phyloP scores from a whole-genome alignment of 331 rosid species.

The Erythrophleum ivorense region DNA sequence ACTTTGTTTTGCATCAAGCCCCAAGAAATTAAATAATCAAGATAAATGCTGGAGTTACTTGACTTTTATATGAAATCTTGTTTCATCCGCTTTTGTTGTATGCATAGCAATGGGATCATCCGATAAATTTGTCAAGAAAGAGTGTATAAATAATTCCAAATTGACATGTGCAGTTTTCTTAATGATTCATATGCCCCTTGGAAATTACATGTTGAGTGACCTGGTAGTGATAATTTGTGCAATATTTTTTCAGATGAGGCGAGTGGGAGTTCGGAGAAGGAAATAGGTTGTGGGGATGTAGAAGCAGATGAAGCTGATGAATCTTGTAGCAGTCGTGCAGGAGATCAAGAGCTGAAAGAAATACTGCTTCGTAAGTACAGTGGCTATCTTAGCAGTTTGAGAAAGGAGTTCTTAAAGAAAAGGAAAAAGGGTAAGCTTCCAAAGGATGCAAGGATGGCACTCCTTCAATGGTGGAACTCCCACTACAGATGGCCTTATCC shows the following conservation, averaged over 20 bases:
- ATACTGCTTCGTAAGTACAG: conserved; percentile 80
- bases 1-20: too few species aligned
- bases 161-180: neutral
- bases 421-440: conserved; percentile 84
- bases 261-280: conserved; percentile 57
- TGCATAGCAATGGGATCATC: neutral
- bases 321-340: conserved; percentile 12
- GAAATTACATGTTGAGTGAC: neutral
- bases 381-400: conserved; percentile 68
- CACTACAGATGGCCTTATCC: conserved; percentile 88
- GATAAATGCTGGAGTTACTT: neutral
- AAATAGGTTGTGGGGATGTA: conserved; percentile 47
- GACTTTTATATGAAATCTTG: neutral
- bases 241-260: conserved; percentile 45
- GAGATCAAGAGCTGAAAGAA: conserved; percentile 67
- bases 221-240: neutral
- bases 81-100: neutral
- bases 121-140: neutral
- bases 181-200: neutral
- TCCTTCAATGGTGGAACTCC: conserved; percentile 68
- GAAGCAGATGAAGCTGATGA: conserved; percentile 47
- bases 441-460: conserved; percentile 61
- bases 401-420: conserved; percentile 66
- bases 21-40: too few species aligned
- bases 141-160: neutral